Conservation (phyloP, 768 basidiomycete genomes). For the Clitopilus hobsonii region DNA sequence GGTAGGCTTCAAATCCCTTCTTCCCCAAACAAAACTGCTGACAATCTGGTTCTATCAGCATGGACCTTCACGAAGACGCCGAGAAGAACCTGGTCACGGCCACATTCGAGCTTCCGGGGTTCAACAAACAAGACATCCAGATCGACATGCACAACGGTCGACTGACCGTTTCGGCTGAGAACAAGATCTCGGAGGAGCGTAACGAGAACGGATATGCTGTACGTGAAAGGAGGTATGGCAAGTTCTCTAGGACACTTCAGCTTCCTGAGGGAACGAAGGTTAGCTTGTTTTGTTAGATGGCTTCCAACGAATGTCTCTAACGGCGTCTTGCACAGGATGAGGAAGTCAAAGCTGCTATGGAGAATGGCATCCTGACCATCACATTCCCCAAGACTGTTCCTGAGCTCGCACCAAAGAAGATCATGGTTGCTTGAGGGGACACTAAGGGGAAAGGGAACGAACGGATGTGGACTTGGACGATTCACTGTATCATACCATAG, state of each 20-base stretch:
- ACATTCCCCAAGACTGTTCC: constrained; percentile 39
- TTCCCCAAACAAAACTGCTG: too few relatives aligned
- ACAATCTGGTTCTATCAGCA: constrained; percentile 27
- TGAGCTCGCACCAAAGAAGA: constrained; percentile 31
- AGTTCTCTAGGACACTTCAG: constrained; percentile 36
- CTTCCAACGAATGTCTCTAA: background rate
- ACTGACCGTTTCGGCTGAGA: constrained; percentile 47
- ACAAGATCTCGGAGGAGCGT: constrained; percentile 21
- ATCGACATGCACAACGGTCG: constrained; percentile 46
- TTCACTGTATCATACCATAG: too few relatives aligned
- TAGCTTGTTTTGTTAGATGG: constrained; percentile 9
- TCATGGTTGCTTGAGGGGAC: constrained; percentile 17
- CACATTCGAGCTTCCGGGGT: constrained; percentile 51
- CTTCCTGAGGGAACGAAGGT: constrained; percentile 51
- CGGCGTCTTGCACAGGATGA: constrained; percentile 15
- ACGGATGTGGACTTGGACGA: background rate
- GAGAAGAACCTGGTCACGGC: constrained; percentile 45
- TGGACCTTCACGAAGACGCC: constrained; percentile 48
- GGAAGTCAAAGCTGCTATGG: constrained; percentile 35
- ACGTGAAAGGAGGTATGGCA: constrained; percentile 44
- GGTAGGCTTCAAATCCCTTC: background rate
- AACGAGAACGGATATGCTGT: constrained; percentile 33
- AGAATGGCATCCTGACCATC: constrained; percentile 36
- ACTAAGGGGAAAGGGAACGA: too few relatives aligned
- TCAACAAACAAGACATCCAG: constrained; percentile 43